Conservation (phyloP, 441 rosid species). For the Jatropha multifida region DNA sequence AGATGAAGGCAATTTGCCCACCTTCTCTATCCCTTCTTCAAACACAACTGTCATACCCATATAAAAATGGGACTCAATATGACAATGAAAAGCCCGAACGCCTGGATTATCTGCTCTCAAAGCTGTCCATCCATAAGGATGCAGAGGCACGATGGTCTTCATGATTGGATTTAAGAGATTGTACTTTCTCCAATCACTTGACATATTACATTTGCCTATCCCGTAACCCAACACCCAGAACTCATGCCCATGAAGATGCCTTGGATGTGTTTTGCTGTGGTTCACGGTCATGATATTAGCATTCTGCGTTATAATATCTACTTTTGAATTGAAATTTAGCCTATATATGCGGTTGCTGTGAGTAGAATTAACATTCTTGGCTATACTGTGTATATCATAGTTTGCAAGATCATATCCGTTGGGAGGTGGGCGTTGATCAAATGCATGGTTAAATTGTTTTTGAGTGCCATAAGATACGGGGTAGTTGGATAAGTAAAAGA, state of each 20-base stretch:
- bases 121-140: constrained; percentile 67
- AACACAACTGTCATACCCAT: constrained; percentile 81
- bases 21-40: constrained; percentile 46
- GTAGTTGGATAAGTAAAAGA: constrained; percentile 49
- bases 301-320: constrained; percentile 63
- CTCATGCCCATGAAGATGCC: constrained; percentile 82
- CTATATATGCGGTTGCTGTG: constrained; percentile 40
- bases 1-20: constrained; percentile 37
- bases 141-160: constrained; percentile 72
- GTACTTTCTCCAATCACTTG: constrained; percentile 37
- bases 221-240: constrained; percentile 75
- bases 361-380: constrained; percentile 31
- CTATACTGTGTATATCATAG: constrained; percentile 28
- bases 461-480: constrained; percentile 56
- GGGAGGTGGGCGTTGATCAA: constrained; percentile 47
- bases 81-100: constrained; percentile 81
- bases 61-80: constrained; percentile 73
- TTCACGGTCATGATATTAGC: constrained; percentile 36
- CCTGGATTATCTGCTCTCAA: constrained; percentile 59
- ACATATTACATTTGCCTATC: constrained; percentile 44
- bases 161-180: constrained; percentile 55
- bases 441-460: constrained; percentile 38
- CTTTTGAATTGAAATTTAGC: constrained; percentile 45
- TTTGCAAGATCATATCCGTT: constrained; percentile 34
- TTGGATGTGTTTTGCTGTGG: constrained; percentile 71